Evolutionary conservation across 352 stramenopile genomes (phyloP), one percentile per base, ranked within the genome.

Genomic region (Globisporangium takayamanum): DNA sequence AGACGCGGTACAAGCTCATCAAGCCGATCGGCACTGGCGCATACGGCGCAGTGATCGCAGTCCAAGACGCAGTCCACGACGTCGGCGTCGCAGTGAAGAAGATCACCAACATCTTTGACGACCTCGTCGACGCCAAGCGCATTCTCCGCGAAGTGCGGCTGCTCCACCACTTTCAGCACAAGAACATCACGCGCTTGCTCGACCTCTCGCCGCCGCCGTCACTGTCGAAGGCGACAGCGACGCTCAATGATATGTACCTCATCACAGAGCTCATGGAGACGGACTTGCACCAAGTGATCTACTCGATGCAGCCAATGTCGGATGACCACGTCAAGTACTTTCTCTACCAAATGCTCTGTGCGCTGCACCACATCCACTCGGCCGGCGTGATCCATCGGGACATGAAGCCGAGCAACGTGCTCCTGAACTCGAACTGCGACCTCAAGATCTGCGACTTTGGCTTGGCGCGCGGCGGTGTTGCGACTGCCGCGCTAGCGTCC

Each of bases 81-180:
- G 66, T 69, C 15, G 87, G 92, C 63, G 72, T 98, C 30, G 92
- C 92, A 7, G 96, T 98, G 53, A 98, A 98, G 74, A 98, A 98
- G 70, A 96, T 98, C 55, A 80, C 86, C 0, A 87, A 87, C 46
- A 89, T 92, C 25, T 98, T 98, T 69, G 89, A 97, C 45, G 96
- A 99, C 70, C 85, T 99, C 48, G 96, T 99, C 53, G 97, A 99
- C 73, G 97, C 97, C 16, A 99, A 99, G 70, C 86, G 97, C 20
- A 99, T 99, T 66, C 72, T 99, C 30, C 78, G 96, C 15, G 96
- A 98, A 67, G 94, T 98, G 59, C 73, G 84, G 16, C 59, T 97
- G 26, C 51, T 97, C 28, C 70, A 74, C 15, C 84, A 94, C 51
- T 91, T 98, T 85, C 67, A 77, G 25, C 87, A 94, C 68, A 89